Evolutionary conservation across 768 basidiomycete genomes (phyloP).

Genomic region (Kondoa subrosea): DNA sequence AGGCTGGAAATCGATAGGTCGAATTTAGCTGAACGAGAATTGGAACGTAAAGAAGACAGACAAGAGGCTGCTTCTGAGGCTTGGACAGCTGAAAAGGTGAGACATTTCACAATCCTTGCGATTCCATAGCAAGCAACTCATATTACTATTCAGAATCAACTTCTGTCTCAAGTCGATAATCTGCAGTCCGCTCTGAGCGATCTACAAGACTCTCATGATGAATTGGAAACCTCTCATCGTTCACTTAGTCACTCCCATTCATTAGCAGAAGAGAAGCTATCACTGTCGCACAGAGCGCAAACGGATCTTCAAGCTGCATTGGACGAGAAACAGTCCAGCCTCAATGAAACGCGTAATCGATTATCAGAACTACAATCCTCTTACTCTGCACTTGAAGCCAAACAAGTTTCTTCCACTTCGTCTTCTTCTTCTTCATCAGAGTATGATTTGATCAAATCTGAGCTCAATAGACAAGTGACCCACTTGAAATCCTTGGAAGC

Average conservation of each 20-base stretch:
- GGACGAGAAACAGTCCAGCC: no score
- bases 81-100: neutral
- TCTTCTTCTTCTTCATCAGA: neutral
- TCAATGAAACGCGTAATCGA: no score
- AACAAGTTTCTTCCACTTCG: neutral
- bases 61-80: neutral
- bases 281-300: no score
- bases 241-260: neutral
- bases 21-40: neutral
- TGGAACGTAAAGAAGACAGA: neutral
- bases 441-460: constrained; percentile 12
- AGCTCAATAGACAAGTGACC: constrained; percentile 23
- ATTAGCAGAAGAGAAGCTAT: no score
- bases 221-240: neutral
- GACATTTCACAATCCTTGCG: neutral
- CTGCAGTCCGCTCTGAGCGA: neutral
- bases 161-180: neutral
- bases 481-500: constrained; percentile 26
- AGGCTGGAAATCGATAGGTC: neutral
- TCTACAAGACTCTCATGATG: neutral
- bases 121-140: neutral
- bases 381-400: neutral
- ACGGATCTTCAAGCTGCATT: no score
- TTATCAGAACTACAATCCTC: no score
- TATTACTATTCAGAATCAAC: neutral